phyloP scores from a whole-genome alignment of 768 basidiomycete species.

The Suillus cothurnatus region DNA sequence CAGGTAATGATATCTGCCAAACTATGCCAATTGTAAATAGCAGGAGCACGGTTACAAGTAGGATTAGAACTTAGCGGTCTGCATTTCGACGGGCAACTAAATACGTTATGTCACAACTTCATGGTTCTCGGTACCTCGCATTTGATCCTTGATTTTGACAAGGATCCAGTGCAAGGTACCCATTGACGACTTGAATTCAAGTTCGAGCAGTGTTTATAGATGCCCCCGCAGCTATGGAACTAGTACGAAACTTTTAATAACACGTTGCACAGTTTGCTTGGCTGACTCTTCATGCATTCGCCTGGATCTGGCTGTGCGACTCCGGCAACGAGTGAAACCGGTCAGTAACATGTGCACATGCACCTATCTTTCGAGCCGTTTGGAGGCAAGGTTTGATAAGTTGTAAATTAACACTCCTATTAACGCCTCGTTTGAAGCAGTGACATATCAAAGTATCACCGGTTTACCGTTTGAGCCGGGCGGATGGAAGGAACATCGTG shows the following conservation, averaged over 20 bases:
- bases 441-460: not conserved
- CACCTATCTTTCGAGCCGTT: not conserved
- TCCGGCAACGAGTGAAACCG: not conserved
- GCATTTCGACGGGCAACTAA: not conserved
- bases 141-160: not conserved
- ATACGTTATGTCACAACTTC: not conserved
- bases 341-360: not conserved
- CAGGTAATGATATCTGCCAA: not conserved
- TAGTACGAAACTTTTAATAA: not conserved
- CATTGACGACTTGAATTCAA: not conserved
- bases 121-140: not conserved
- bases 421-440: not conserved
- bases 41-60: not conserved
- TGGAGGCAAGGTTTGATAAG: not conserved
- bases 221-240: not conserved
- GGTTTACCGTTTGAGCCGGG: not conserved
- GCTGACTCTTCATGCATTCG: not conserved
- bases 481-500: not conserved
- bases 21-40: not conserved
- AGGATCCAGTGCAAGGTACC: not conserved
- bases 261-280: not conserved
- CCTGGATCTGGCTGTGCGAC: not conserved
- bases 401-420: not conserved
- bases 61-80: not conserved
- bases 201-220: not conserved